A percentile compares a stretch with the other conserved stretches of the same genome.
Conservation (phyloP, 2,329 filamentous ascomycete genomes). For the Fusarium fujikuroi region DNA sequence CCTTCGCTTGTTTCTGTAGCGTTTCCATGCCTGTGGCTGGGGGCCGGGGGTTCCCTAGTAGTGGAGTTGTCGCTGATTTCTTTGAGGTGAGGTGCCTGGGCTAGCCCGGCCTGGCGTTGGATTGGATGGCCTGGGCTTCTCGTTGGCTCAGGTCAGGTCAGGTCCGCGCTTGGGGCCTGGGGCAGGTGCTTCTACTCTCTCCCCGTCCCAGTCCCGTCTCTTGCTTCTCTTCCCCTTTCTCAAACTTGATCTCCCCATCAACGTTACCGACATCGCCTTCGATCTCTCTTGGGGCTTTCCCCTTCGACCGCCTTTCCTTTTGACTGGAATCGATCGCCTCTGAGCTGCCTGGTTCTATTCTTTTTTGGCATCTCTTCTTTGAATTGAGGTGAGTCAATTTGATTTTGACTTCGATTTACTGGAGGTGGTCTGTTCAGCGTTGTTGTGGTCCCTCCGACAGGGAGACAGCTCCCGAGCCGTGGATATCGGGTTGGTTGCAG, state of each 20-base stretch:
- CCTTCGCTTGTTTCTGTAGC: constrained; percentile 39
- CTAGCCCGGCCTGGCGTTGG: constrained; percentile 6
- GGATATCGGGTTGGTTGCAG: constrained; percentile 9
- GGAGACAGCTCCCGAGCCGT: constrained; percentile 21
- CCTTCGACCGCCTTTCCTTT: constrained; percentile 35
- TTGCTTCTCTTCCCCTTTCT: constrained; percentile 41
- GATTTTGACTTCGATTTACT: constrained; percentile 1
- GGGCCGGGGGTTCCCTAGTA: constrained; percentile 22
- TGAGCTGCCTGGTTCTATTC: constrained; percentile 30
- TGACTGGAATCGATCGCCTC: constrained; percentile 34
- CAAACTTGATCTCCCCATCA: constrained; percentile 41
- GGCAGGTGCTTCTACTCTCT: constrained; percentile 20
- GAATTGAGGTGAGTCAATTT: constrained; percentile 35
- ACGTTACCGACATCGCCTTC: constrained; percentile 35
- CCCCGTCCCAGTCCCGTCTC: constrained; percentile 21
- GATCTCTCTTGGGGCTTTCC: constrained; percentile 29
- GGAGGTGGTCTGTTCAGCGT: constrained; percentile 23
- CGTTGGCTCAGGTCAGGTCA: constrained; percentile 3
- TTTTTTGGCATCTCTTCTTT: constrained; percentile 39
- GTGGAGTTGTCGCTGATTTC: constrained; percentile 32
- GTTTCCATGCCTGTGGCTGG: constrained; percentile 27
- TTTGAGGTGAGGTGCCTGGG: constrained; percentile 18
- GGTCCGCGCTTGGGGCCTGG: constrained; percentile 1
- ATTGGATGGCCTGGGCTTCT: constrained; percentile 8
- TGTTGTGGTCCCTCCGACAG: constrained; percentile 23